Evolutionary conservation across 2,329 filamentous ascomycete genomes (phyloP), one percentile per base, ranked within the genome.

Genomic region (Cladosporium oxysporum): DNA sequence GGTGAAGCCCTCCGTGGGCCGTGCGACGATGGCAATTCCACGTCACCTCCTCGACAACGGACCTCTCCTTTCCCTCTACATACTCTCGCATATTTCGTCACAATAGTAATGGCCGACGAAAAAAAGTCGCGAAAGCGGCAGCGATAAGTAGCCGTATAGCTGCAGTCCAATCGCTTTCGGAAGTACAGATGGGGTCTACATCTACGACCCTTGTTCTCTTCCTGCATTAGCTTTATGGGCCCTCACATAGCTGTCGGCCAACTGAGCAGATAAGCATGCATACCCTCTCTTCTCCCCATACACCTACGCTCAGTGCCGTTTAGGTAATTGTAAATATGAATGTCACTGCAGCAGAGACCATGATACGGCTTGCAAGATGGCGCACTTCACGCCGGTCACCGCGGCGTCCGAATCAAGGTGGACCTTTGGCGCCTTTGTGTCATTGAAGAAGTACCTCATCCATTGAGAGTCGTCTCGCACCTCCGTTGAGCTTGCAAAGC

Each of bases 291-390:
- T 29, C n/a, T 14, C 21, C 14, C 23, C 31, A 41, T 6, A 47
- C n/a, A 23, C 3, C 21, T 12, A 47, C 41, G 52, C 52, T 33
- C 52, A 55, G 18, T 18, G 63, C 58, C 29, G 72, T 63, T 57
- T 71, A 10, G 65, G 66, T 50, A 60, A 63, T 33, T 59, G 52
- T 55, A 33, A 55, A 21, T 16, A 21, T 55, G 28, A 31, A 11
- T 55, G 28, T 33, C 26, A 29, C 31, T 21, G 31, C 10, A 55
- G 18, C 8, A 8, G 10, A 21, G 11, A 29, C 14, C 26, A 44
- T 21, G 57, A 44, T 59, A 59, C 26, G 35, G 35, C 26, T 47
- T 23, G 35, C 28, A 44, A 33, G 29, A 55, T 55, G 52, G 28
- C n/a, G 52, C 8, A 33, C 11, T n/a, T 33, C 26, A 55, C 52